A percentile compares a stretch with the other conserved stretches of the same genome.
phyloP scores from a whole-genome alignment of 2,329 filamentous ascomycete genomes.

The Bipolaris oryzae region DNA sequence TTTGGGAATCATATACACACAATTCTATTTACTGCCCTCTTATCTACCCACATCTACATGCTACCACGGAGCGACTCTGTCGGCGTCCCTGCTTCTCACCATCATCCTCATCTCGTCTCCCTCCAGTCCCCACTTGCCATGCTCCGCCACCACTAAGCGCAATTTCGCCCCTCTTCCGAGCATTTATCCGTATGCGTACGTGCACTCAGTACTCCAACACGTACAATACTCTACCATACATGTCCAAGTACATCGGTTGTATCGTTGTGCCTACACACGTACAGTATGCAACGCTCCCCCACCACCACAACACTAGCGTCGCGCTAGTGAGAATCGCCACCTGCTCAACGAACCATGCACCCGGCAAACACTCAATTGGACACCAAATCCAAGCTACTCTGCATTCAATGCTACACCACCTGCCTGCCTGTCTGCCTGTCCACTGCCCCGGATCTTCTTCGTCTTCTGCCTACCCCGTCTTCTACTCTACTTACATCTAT shows the following conservation, averaged over 20 bases:
- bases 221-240: too few species aligned
- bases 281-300: conserved; percentile 10
- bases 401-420: not conserved
- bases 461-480: not conserved
- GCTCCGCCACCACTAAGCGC: not conserved
- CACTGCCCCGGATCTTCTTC: not conserved
- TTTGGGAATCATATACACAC: conserved; percentile 7
- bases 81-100: conserved; percentile 21
- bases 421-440: too few species aligned
- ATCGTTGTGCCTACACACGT: too few species aligned
- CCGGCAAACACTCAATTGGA: conserved; percentile 5
- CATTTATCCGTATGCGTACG: not conserved
- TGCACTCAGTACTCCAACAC: too few species aligned
- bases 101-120: conserved; percentile 32
- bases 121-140: conserved; percentile 17
- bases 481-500: conserved; percentile 16
- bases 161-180: conserved; percentile 7
- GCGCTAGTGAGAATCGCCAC: conserved; percentile 16
- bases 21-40: too few species aligned
- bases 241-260: too few species aligned
- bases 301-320: conserved; percentile 13
- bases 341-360: conserved; percentile 1
- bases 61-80: conserved; percentile 2
- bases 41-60: too few species aligned
- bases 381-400: conserved; percentile 1